Evolutionary conservation across 2,329 filamentous ascomycete genomes (phyloP).

Genomic region (Colletotrichum melonis): DNA sequence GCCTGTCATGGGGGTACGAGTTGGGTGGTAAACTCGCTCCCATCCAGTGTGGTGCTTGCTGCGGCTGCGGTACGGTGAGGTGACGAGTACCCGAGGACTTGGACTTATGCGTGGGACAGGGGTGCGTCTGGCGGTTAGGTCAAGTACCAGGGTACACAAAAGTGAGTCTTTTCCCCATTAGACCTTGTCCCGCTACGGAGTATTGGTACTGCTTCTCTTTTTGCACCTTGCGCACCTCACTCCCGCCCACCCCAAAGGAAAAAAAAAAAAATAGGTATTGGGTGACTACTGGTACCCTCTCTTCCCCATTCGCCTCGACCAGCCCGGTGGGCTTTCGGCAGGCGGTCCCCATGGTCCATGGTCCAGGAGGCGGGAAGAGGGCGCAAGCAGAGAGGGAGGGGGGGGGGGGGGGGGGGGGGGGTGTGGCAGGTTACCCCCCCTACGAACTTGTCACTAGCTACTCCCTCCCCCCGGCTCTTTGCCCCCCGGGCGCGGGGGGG

Average conservation of each 20-base stretch:
- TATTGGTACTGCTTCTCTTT: not conserved
- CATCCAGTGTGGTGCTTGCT: constrained; percentile 1
- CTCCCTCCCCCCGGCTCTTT: too few species aligned
- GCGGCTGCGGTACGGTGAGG: constrained; percentile 8
- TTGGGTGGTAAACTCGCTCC: not conserved
- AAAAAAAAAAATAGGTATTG: not conserved
- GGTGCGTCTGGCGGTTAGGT: not conserved
- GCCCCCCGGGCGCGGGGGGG: too few species aligned
- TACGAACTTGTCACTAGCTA: too few species aligned
- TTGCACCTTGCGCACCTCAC: not conserved
- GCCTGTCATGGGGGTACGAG: not conserved
- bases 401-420: not conserved
- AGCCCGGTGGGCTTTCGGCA: constrained; percentile 1
- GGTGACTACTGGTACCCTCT: not conserved
- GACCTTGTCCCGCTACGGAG: not conserved
- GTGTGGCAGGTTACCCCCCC: too few species aligned
- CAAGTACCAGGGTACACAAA: not conserved
- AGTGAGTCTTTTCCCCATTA: not conserved
- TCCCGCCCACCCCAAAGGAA: not conserved
- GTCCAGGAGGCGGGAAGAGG: constrained; percentile 13
- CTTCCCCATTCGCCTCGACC: constrained; percentile 4
- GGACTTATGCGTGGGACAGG: not conserved
- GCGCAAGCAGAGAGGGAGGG: not conserved
- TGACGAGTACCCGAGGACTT: not conserved
- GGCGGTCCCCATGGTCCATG: constrained; percentile 8